Conservation (phyloP, 2,329 filamentous ascomycete species). For the Alternaria panax region DNA sequence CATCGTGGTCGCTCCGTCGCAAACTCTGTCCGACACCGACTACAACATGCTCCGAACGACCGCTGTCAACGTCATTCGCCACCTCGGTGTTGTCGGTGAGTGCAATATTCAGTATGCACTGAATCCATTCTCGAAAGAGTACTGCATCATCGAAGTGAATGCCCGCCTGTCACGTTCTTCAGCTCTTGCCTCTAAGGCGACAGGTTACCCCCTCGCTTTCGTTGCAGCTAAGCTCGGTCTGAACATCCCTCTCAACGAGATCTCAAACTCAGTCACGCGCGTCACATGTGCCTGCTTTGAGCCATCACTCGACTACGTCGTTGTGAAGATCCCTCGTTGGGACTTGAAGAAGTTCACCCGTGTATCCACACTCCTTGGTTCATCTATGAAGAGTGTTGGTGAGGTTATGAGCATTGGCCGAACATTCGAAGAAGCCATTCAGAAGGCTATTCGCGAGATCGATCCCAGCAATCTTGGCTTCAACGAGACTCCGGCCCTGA, state of each 20-base stretch:
- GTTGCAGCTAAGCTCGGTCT: conserved; percentile 97
- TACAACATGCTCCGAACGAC: conserved; percentile 99
- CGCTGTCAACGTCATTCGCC: conserved; percentile 94
- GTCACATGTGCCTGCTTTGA: conserved; percentile 98
- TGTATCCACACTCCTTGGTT: conserved; percentile 93
- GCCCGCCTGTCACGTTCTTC: conserved; percentile 94
- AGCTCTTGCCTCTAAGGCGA: conserved; percentile 94
- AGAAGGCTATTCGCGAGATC: conserved; percentile 95
- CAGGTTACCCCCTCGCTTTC: conserved; percentile 93
- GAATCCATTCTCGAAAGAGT: conserved; percentile 93
- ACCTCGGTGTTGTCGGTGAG: conserved; percentile 96
- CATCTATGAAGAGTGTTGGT: conserved; percentile 99
- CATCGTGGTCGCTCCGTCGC: conserved; percentile 95
- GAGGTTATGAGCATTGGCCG: conserved; percentile 98
- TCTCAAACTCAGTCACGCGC: conserved; percentile 94
- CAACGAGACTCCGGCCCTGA: conserved; percentile 81
- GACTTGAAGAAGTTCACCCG: conserved; percentile 98
- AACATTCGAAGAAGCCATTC: conserved; percentile 97
- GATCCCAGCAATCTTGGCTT: conserved; percentile 97
- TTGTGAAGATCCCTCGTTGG: conserved; percentile 99
- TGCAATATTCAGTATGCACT: conserved; percentile 99
- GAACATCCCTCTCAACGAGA: conserved; percentile 93
- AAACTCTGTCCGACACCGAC: conserved; percentile 95
- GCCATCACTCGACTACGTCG: conserved; percentile 95
- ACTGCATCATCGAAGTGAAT: conserved; percentile 99